A percentile compares a stretch with the other conserved stretches of the same genome.
phyloP scores from a whole-genome alignment of 805 yeast genomes.

The Kregervanrija pseudodelftensis region DNA sequence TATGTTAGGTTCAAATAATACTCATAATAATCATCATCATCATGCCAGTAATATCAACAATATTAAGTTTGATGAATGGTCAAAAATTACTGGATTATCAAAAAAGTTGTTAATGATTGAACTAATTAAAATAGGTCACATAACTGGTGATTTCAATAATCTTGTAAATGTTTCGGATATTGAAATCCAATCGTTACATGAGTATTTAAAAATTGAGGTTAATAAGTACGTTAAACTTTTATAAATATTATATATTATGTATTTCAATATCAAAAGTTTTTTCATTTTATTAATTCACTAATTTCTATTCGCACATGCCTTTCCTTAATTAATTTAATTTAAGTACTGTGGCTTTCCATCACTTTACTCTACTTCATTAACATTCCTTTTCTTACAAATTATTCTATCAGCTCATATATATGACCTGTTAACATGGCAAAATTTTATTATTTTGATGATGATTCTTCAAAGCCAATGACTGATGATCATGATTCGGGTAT shows the following conservation, averaged over 20 bases:
- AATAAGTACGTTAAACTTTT: slow-evolving; percentile 15
- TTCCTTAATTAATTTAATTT: neutral
- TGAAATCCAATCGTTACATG: slow-evolving; percentile 9
- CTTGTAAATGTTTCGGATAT: slow-evolving; percentile 1
- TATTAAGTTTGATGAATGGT: slow-evolving; percentile 10
- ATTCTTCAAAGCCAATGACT: slow-evolving; percentile 51
- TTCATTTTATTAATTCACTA: neutral
- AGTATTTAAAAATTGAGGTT: slow-evolving; percentile 11
- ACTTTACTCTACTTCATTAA: neutral
- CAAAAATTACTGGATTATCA: slow-evolving; percentile 13
- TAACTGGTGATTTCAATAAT: neutral
- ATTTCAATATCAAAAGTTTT: too few relatives aligned
- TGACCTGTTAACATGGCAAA: slow-evolving; percentile 9
- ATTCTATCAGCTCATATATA: too few relatives aligned
- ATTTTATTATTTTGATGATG: slow-evolving; percentile 58
- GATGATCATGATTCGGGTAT: slow-evolving; percentile 68
- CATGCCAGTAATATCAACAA: neutral
- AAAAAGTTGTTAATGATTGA: slow-evolving; percentile 3
- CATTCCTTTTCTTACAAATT: too few relatives aligned
- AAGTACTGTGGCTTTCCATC: neutral
- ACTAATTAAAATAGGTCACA: slow-evolving; percentile 1
- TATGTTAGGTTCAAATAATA: slow-evolving; percentile 6
- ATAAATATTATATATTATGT: neutral
- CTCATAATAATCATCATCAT: neutral
- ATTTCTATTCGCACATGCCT: neutral